These are phyloP conservation scores for Saccharum spontaneum DNA, from an alignment of 176 grass and related monocot genomes.

Conservation along the genomic window DNA sequence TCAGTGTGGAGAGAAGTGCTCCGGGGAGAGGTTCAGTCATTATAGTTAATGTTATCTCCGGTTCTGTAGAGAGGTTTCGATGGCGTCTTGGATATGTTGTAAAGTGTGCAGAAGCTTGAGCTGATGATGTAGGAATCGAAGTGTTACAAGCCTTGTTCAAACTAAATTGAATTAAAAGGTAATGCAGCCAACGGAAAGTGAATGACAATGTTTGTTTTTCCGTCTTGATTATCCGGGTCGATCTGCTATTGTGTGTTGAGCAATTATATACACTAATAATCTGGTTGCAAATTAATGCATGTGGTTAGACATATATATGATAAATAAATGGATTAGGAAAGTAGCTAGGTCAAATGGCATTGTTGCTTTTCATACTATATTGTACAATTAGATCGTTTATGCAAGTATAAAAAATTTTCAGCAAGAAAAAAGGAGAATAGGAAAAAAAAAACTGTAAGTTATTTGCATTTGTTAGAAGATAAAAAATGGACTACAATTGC, in stretches of 20 bases:
- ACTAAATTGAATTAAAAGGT: too few species aligned
- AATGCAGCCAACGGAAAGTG: neutral
- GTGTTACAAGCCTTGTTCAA: neutral
- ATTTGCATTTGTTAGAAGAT: neutral
- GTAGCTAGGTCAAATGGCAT: neutral
- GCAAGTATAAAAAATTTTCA: too few species aligned
- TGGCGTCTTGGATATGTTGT: neutral
- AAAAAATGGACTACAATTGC: neutral
- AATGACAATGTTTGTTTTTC: neutral
- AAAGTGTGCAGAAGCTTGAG: slow-evolving; percentile 14
- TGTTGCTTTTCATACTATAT: neutral
- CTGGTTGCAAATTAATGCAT: neutral
- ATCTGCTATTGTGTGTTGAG: neutral
- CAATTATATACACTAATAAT: neutral
- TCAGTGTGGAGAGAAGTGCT: neutral
- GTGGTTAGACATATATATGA: neutral
- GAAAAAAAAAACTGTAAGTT: neutral
- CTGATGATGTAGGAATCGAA: neutral
- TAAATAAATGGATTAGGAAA: neutral
- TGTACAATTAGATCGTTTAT: too few species aligned
- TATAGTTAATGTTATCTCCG: neutral
- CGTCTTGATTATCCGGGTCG: neutral
- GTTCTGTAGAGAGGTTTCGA: neutral
- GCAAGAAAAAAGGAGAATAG: neutral
- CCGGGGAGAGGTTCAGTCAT: neutral